phyloP scores from a whole-genome alignment of 2,329 filamentous ascomycete species.

The Aquanectria penicillioides region DNA sequence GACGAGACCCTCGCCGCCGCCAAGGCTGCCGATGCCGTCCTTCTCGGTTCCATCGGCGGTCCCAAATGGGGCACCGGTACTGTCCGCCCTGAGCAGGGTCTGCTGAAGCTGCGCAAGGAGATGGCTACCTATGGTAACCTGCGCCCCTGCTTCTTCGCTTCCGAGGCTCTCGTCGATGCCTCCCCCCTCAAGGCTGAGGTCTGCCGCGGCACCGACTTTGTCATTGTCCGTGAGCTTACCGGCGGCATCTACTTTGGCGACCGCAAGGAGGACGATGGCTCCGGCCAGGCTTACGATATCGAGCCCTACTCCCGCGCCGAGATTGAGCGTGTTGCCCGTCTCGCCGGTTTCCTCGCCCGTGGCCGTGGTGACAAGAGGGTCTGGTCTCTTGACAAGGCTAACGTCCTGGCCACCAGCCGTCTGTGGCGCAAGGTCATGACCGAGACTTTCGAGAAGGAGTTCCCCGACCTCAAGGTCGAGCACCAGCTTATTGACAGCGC shows the following conservation, averaged over 20 bases:
- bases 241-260: conserved; percentile 97
- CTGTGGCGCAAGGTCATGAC: conserved; percentile 90
- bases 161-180: conserved; percentile 81
- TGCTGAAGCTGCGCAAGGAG: conserved; percentile 91
- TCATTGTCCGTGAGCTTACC: conserved; percentile 91
- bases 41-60: conserved; percentile 94
- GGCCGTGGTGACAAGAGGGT: conserved; percentile 76
- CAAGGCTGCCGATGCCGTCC: conserved; percentile 86
- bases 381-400: conserved; percentile 94
- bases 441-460: conserved; percentile 88
- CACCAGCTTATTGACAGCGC: conserved; percentile 96
- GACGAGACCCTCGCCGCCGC: conserved; percentile 84
- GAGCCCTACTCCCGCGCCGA: conserved; percentile 87
- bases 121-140: conserved; percentile 95
- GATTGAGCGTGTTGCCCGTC: conserved; percentile 86
- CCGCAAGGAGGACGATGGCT: conserved; percentile 75
- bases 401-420: conserved; percentile 89
- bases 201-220: conserved; percentile 89
- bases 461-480: conserved; percentile 82
- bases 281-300: conserved; percentile 80
- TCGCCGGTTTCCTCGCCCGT: conserved; percentile 84
- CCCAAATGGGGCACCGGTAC: conserved; percentile 93
- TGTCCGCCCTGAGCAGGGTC: conserved; percentile 91
- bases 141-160: conserved; percentile 94
- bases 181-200: conserved; percentile 89